Base-by-base conservation (phyloP, 768 basidiomycete genomes). In the Suillus variegatus region DNA sequence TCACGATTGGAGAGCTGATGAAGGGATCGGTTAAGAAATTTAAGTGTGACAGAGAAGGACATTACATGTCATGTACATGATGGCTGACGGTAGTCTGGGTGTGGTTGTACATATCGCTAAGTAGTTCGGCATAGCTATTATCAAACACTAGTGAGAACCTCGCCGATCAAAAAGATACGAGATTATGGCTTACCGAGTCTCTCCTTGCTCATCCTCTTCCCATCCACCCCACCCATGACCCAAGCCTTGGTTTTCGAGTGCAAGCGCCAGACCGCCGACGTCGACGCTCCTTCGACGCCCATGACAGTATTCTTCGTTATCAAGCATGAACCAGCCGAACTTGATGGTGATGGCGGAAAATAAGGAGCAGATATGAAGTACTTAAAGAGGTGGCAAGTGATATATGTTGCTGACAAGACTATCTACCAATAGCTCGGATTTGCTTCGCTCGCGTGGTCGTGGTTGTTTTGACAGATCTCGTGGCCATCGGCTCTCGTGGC, bases 231-330 rank as follows among this genome's bases (percentile, higher is more conserved):
- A 91, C 44, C 91, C 91, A 71, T 87, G 85, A 35, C 92, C 90
- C 65, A 85, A 80, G 51, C 85, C 86, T 56, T 76, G 80, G 68
- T 85, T 86, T 64, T 79, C 82, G 60, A 92, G 85, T 0, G 94
- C 94, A 58, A 94, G 88, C 64, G 89, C 87, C 65, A 98, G 84
- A 40, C 95, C 95, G 14, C 95, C 95, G 51, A 93, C 85, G 77
- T 98, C 95, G 64, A 95, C 94, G 74, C 92, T 95, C 56, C 92
- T 81, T 62, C 95, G 82, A 65, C 86, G 78, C 44, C 72, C 77
- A 52, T 75, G 73, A 56, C 65, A 57, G 38, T 62, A 69, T 43
- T 76, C 77, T 60, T 77, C 75, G 62, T 67, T 74, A 58, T 69
- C 69, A 41, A 78, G 60, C 76, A 77, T 77, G 58, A 51, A 67